phyloP scores from a whole-genome alignment of 257 asterid species.

The Nicotiana benthamiana region DNA sequence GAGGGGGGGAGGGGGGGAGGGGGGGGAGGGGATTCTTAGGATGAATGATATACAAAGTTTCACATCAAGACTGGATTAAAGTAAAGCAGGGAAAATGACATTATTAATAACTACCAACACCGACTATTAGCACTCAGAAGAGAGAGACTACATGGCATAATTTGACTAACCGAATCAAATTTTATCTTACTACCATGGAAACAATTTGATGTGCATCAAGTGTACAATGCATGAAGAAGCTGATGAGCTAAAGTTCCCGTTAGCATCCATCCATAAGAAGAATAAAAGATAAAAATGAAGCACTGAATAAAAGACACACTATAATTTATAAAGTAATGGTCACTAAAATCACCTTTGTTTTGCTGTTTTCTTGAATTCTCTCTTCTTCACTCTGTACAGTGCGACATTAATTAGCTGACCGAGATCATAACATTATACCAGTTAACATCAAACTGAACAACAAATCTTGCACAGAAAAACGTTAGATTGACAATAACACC shows the following conservation, averaged over 20 bases:
- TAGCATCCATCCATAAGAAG: not conserved
- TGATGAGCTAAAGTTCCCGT: not conserved
- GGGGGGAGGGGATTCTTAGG: not conserved
- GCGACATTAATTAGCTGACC: slow-evolving; percentile 5
- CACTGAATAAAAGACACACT: not conserved
- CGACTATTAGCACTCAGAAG: not conserved
- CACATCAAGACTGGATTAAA: not conserved
- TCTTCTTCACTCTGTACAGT: slow-evolving; percentile 70
- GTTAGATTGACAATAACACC: not conserved
- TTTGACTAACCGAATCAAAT: not conserved
- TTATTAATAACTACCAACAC: not conserved
- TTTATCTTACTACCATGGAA: not conserved
- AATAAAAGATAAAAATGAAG: not conserved
- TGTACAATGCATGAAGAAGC: not conserved
- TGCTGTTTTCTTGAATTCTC: slow-evolving; percentile 61
- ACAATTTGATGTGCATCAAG: not conserved
- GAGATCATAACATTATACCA: not conserved
- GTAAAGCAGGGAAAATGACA: not conserved
- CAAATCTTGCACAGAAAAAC: not conserved
- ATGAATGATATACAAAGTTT: not conserved
- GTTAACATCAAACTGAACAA: not conserved
- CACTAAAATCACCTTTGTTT: slow-evolving; percentile 38
- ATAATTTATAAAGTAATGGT: not conserved
- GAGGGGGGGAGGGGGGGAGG: no score
- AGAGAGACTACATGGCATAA: not conserved